Percentiles rank a stretch among this genome's conserved stretches.
These are phyloP conservation scores for Fistulifera solaris DNA, from an alignment of 108 stramenopile genomes.

Conservation along the genomic window DNA sequence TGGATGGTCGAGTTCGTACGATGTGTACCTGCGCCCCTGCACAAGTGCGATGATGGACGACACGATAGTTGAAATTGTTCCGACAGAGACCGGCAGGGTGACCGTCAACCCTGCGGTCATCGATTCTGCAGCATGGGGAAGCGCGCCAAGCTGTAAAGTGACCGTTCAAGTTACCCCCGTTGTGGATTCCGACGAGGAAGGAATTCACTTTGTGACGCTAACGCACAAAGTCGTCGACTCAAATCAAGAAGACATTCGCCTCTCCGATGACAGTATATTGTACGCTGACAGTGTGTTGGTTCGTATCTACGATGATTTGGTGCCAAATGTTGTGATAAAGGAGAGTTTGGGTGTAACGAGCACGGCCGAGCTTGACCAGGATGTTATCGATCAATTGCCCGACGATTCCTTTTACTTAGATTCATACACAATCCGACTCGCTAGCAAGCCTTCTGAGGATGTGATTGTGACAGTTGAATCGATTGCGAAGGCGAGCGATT, in stretches of 20 bases:
- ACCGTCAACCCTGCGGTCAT: not conserved
- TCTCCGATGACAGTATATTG: constrained; percentile 13
- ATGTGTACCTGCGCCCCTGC: constrained; percentile 29
- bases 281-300: constrained; percentile 20
- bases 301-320: constrained; percentile 24
- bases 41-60: constrained; percentile 1
- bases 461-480: constrained; percentile 10
- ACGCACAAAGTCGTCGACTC: constrained; percentile 7
- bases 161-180: constrained; percentile 11
- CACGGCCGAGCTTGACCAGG: constrained; percentile 22
- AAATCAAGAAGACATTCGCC: constrained; percentile 5
- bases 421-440: constrained; percentile 18
- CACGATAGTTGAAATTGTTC: constrained; percentile 8
- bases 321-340: constrained; percentile 19
- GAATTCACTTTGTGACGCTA: constrained; percentile 22
- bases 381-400: not conserved
- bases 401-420: constrained; percentile 11
- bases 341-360: constrained; percentile 22
- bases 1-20: constrained; percentile 21
- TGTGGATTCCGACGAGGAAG: constrained; percentile 10
- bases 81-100: constrained; percentile 11
- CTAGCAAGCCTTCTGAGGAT: constrained; percentile 13
- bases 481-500: constrained; percentile 14
- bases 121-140: not conserved
- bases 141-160: constrained; percentile 10